Evolutionary conservation across 371 early-diverging fungal genomes (phyloP).

Genomic region (Zychaea mexicana): DNA sequence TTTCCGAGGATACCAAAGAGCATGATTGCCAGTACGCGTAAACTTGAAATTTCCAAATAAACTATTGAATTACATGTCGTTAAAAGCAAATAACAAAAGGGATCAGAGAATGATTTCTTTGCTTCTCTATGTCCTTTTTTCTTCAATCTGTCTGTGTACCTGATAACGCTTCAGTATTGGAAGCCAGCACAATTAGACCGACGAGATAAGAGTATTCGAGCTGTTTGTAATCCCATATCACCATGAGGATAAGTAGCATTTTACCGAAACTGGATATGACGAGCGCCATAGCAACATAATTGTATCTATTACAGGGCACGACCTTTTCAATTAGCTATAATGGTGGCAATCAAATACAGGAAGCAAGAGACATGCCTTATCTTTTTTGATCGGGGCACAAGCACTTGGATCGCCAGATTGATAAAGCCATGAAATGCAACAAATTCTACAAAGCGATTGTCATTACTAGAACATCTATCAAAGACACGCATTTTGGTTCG

Average conservation of each 20-base stretch:
- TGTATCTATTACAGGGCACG: slow-evolving; percentile 38
- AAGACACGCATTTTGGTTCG: too few species aligned
- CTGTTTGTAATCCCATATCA: slow-evolving; percentile 92
- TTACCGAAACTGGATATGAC: slow-evolving; percentile 91
- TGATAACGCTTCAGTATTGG: slow-evolving; percentile 85
- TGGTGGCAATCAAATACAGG: not conserved
- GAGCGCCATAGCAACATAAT: slow-evolving; percentile 75
- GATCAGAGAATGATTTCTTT: too few species aligned
- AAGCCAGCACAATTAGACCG: slow-evolving; percentile 76
- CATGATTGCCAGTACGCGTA: slow-evolving; percentile 48
- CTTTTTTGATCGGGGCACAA: not conserved
- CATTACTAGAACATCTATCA: too few species aligned
- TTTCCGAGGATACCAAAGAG: slow-evolving; percentile 50
- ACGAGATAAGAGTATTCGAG: slow-evolving; percentile 85
- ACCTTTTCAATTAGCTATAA: not conserved
- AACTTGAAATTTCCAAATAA: slow-evolving; percentile 53
- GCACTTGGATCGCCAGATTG: slow-evolving; percentile 35
- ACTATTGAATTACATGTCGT: slow-evolving; percentile 54
- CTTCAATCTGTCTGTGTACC: slow-evolving; percentile 44
- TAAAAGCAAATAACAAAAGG: too few species aligned
- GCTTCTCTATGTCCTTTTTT: not conserved
- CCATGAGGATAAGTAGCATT: slow-evolving; percentile 87
- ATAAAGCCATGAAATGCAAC: slow-evolving; percentile 47
- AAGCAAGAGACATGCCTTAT: not conserved
- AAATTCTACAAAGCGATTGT: slow-evolving; percentile 33